phyloP scores from a whole-genome alignment of 257 asterid genomes.

The Gynochthodes officinalis region DNA sequence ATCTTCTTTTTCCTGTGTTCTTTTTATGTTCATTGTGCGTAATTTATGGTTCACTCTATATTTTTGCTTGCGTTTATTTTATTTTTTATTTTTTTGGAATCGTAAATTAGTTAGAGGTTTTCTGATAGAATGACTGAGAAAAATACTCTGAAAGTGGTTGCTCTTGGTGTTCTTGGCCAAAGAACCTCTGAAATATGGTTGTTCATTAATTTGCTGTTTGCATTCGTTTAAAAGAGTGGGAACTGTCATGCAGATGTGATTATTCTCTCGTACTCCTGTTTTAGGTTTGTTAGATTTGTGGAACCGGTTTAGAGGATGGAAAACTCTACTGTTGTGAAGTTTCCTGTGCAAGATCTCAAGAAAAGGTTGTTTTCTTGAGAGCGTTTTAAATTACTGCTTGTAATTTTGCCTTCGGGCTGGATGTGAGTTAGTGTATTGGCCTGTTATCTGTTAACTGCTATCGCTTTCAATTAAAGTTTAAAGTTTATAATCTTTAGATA shows the following conservation, averaged over 20 bases:
- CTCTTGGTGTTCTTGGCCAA: background rate
- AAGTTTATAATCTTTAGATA: background rate
- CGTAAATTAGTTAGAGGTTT: background rate
- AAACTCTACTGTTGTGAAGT: background rate
- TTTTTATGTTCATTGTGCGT: conserved; percentile 7
- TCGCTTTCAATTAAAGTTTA: background rate
- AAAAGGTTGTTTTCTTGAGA: background rate
- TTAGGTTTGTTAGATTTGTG: background rate
- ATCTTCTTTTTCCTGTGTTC: background rate
- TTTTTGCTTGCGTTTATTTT: background rate
- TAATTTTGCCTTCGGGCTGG: background rate
- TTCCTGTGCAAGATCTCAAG: background rate
- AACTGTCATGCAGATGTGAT: background rate
- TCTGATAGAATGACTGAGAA: background rate
- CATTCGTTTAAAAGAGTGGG: background rate
- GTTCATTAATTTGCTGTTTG: background rate
- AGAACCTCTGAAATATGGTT: background rate
- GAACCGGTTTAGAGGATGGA: background rate
- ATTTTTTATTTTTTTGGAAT: background rate
- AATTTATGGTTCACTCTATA: no score
- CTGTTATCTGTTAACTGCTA: background rate
- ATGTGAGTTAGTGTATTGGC: background rate
- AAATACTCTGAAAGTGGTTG: background rate
- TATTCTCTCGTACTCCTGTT: background rate
- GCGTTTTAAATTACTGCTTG: background rate